Conservation (phyloP, 2,329 filamentous ascomycete species). For the Drechslera avenae region DNA sequence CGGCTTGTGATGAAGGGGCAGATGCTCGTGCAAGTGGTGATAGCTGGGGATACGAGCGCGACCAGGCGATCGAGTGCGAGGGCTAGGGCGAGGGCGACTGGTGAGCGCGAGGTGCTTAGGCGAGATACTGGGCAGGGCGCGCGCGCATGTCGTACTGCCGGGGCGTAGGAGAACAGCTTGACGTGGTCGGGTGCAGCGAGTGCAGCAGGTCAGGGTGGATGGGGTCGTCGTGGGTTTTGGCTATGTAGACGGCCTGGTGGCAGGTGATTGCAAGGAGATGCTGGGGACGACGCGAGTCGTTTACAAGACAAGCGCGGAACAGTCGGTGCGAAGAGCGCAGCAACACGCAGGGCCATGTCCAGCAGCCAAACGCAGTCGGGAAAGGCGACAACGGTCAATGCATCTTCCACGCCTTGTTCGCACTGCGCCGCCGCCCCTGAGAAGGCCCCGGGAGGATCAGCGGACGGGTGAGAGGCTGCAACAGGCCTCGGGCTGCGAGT, state of each 20-base stretch:
- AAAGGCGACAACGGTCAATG: conserved; percentile 11
- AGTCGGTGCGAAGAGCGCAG: conserved; percentile 4
- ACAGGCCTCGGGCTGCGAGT: conserved; percentile 7
- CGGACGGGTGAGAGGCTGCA: conserved; percentile 9
- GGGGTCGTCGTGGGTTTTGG: conserved; percentile 6
- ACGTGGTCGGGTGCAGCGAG: conserved; percentile 2
- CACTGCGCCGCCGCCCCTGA: conserved; percentile 19
- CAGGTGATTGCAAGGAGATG: background rate
- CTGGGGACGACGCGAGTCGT: conserved; percentile 6
- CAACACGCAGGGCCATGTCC: conserved; percentile 6
- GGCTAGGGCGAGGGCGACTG: conserved; percentile 9
- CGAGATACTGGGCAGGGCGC: conserved; percentile 7
- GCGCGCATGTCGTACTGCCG: conserved; percentile 22
- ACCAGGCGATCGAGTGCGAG: conserved; percentile 9
- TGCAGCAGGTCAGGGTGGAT: conserved; percentile 3
- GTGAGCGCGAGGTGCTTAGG: conserved; percentile 8
- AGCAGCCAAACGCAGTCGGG: conserved; percentile 8
- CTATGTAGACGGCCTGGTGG: background rate
- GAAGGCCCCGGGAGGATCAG: conserved; percentile 17
- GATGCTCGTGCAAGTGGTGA: conserved; percentile 12
- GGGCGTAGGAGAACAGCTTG: background rate
- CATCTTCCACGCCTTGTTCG: conserved; percentile 6
- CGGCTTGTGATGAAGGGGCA: conserved; percentile 26
- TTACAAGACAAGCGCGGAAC: conserved; percentile 1
- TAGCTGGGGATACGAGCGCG: conserved; percentile 9